Conservation (phyloP, 441 rosid genomes). For the Dalechampia spathulata region DNA sequence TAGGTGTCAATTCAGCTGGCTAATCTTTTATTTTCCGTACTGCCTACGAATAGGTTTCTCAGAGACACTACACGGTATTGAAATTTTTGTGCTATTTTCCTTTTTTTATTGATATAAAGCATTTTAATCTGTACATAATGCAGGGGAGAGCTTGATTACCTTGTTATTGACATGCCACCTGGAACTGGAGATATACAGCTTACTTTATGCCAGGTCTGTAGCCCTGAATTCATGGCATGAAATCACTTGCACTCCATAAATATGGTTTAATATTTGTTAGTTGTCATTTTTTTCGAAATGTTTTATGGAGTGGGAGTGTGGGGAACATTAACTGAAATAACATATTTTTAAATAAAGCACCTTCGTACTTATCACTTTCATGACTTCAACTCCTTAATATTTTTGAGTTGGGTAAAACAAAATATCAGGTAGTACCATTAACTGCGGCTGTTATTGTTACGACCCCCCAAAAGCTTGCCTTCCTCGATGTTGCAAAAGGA, state of each 20-base stretch:
- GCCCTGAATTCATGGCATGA: conserved; percentile 5
- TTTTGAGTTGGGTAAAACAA: conserved; percentile 10
- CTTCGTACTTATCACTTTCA: background rate
- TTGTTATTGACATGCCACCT: conserved; percentile 97
- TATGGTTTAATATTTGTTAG: background rate
- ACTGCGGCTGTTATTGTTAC: conserved; percentile 97
- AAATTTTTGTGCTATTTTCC: background rate
- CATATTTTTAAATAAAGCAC: background rate
- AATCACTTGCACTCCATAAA: background rate
- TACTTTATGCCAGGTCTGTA: conserved; percentile 82
- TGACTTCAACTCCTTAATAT: background rate
- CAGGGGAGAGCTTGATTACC: conserved; percentile 99
- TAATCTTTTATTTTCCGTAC: background rate
- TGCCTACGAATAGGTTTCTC: background rate
- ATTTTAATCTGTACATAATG: conserved; percentile 10
- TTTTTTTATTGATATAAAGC: background rate
- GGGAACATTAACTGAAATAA: background rate
- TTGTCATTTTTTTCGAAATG: background rate
- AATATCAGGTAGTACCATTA: conserved; percentile 77
- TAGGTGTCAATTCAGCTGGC: background rate
- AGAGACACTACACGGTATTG: background rate
- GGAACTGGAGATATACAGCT: conserved; percentile 99
- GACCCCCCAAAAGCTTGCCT: conserved; percentile 93
- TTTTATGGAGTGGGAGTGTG: background rate
- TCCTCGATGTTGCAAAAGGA: conserved; percentile 96